Evolutionary conservation across 1,139 yeast species (phyloP).

Genomic region (Pneumocystis murina): DNA sequence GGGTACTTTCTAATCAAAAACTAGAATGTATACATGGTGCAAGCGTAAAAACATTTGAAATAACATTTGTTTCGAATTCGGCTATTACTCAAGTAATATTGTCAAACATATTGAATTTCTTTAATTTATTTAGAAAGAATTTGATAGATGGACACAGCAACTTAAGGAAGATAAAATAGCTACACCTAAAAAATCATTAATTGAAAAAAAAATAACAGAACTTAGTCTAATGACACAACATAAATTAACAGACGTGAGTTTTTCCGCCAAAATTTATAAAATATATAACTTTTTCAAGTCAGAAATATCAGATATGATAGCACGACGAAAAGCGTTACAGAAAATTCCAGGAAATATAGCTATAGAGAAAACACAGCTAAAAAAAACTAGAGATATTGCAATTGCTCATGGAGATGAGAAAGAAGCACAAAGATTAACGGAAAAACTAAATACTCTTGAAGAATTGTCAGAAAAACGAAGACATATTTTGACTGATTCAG

Average conservation of each 20-base stretch:
- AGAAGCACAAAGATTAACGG: conserved; percentile 40
- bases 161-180: conserved; percentile 44
- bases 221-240: conserved; percentile 47
- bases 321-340: conserved; percentile 48
- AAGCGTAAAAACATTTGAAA: conserved; percentile 56
- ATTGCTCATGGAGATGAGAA: conserved; percentile 44
- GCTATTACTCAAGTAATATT: conserved; percentile 2
- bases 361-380: conserved; percentile 52
- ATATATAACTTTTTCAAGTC: background rate
- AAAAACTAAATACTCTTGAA: conserved; percentile 30
- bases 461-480: conserved; percentile 11
- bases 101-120: background rate
- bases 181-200: conserved; percentile 49
- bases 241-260: conserved; percentile 45
- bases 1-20: conserved; percentile 7
- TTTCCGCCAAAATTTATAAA: background rate
- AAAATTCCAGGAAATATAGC: conserved; percentile 61
- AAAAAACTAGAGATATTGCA: conserved; percentile 67
- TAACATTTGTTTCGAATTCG: conserved; percentile 30
- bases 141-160: conserved; percentile 49
- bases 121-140: conserved; percentile 37
- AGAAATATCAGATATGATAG: conserved; percentile 67
- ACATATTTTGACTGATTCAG: conserved; percentile 14
- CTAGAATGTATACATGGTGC: conserved; percentile 47
- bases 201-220: conserved; percentile 51